These are phyloP conservation scores for Epichloe aotearoae DNA, from an alignment of 2,329 filamentous ascomycete species.

Conservation along the genomic window DNA sequence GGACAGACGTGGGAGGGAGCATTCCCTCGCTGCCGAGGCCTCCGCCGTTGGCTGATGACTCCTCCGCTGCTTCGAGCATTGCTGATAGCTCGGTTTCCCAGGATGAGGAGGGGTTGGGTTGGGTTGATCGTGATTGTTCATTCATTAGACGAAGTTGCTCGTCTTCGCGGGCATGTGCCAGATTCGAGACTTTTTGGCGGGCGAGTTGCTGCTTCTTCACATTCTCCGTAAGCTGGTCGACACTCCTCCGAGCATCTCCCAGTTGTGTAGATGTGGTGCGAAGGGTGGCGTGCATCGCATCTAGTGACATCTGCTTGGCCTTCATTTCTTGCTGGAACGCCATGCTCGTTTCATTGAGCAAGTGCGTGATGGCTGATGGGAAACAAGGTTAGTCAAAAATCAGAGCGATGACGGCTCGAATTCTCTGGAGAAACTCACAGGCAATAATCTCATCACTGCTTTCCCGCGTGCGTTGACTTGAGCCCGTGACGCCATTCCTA, in stretches of 20 bases:
- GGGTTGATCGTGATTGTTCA: constrained; percentile 26
- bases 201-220: constrained; percentile 51
- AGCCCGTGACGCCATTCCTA: constrained; percentile 30
- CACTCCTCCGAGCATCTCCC: constrained; percentile 58
- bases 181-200: constrained; percentile 62
- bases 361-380: constrained; percentile 59
- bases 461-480: constrained; percentile 48
- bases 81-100: constrained; percentile 43
- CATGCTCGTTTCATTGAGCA: constrained; percentile 64
- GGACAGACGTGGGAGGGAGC: constrained; percentile 44
- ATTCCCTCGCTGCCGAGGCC: constrained; percentile 26
- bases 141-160: constrained; percentile 41
- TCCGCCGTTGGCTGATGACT: constrained; percentile 15
- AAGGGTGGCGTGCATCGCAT: constrained; percentile 68
- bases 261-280: constrained; percentile 69
- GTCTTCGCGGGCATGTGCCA: constrained; percentile 59
- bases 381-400: neutral
- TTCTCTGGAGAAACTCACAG: constrained; percentile 41
- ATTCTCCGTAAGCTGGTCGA: constrained; percentile 58
- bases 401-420: neutral
- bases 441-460: constrained; percentile 68
- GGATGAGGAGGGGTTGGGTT: constrained; percentile 30
- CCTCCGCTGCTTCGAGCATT: constrained; percentile 31
- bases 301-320: constrained; percentile 71
- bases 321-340: constrained; percentile 72